Evolutionary conservation across 176 grass and related monocot species (phyloP).

Genomic region (Aegilops umbellulata): DNA sequence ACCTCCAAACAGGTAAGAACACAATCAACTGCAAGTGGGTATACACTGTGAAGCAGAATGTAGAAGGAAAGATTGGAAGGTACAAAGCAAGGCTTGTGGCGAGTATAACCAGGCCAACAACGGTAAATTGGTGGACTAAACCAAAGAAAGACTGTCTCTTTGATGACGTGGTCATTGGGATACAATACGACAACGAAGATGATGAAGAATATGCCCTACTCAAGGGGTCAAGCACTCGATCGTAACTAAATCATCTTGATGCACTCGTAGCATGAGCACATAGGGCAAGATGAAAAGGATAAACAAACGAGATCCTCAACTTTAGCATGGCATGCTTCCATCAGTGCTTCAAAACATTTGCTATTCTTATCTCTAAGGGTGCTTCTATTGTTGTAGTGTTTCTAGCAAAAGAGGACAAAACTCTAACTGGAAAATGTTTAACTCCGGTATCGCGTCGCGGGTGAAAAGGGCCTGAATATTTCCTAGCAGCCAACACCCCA

Average conservation of each 20-base stretch:
- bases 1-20: too few species aligned
- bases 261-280: background rate
- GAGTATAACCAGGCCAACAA: too few species aligned
- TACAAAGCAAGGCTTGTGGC: too few species aligned
- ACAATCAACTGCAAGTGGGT: too few species aligned
- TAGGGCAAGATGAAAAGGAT: background rate
- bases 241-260: background rate
- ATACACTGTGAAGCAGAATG: too few species aligned
- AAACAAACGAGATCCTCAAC: background rate
- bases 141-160: background rate
- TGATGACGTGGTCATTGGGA: background rate
- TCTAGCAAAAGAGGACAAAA: background rate
- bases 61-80: too few species aligned
- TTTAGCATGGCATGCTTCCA: too few species aligned
- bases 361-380: too few species aligned
- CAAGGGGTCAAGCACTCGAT: background rate
- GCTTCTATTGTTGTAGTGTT: background rate
- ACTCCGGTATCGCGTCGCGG: background rate
- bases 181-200: background rate
- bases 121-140: too few species aligned
- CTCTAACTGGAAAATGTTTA: background rate
- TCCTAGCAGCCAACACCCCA: too few species aligned
- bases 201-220: background rate
- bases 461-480: background rate
- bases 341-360: too few species aligned